These are phyloP conservation scores for Monosporascus ibericus DNA, from an alignment of 2,329 filamentous ascomycete genomes.

Conservation along the genomic window DNA sequence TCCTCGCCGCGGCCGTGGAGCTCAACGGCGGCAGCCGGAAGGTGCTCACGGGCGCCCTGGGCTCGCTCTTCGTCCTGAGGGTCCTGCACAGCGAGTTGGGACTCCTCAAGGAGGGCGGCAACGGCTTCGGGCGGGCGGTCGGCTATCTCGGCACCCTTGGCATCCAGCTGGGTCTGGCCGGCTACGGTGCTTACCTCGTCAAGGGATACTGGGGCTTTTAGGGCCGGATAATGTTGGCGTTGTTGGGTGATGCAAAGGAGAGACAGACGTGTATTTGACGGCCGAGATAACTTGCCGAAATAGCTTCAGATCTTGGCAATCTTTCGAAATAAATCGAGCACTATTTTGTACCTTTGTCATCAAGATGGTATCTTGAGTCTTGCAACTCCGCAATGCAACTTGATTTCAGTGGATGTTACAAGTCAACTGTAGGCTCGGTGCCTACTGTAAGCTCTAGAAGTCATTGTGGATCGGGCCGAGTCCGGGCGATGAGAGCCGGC, in stretches of 20 bases:
- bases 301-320: too few relatives aligned
- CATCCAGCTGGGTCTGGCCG: slow-evolving; percentile 18
- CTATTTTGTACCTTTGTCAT: neutral
- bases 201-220: slow-evolving; percentile 19
- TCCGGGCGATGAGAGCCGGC: neutral
- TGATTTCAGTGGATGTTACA: neutral
- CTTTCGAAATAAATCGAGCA: too few relatives aligned
- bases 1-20: slow-evolving; percentile 24
- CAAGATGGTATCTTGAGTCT: neutral
- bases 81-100: slow-evolving; percentile 24
- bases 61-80: slow-evolving; percentile 20
- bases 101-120: slow-evolving; percentile 12
- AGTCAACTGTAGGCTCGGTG: too few relatives aligned
- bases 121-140: slow-evolving; percentile 20
- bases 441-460: too few relatives aligned
- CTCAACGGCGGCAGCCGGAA: slow-evolving; percentile 25
- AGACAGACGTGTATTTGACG: neutral
- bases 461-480: neutral
- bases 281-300: too few relatives aligned
- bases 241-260: neutral
- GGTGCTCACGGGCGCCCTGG: slow-evolving; percentile 16
- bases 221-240: neutral
- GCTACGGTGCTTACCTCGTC: slow-evolving; percentile 23
- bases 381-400: neutral
- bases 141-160: slow-evolving; percentile 24